Conservation (phyloP, 768 basidiomycete genomes). For the Tulasnella sp. region DNA sequence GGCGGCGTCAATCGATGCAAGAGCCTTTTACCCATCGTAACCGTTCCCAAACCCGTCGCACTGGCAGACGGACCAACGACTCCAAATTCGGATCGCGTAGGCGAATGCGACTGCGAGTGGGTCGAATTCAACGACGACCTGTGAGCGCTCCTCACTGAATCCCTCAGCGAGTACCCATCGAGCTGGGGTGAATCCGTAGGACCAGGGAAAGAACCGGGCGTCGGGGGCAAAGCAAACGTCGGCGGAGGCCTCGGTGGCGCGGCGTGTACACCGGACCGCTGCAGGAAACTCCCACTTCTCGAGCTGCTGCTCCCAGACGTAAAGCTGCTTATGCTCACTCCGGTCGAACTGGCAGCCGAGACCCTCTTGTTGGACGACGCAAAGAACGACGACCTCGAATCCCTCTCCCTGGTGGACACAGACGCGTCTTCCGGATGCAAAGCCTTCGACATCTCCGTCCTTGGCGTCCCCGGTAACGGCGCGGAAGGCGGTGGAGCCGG, state of each 20-base stretch:
- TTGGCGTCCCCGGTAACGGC: not conserved
- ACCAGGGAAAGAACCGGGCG: not conserved
- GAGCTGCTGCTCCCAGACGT: constrained; percentile 6
- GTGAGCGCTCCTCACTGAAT: not conserved
- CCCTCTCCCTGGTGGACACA: not conserved
- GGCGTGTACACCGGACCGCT: not conserved
- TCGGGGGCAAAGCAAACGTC: constrained; percentile 7
- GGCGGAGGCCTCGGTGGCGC: constrained; percentile 8
- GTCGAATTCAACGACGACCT: constrained; percentile 1
- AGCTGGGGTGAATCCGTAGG: not conserved
- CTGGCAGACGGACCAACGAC: not conserved
- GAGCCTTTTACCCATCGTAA: not conserved
- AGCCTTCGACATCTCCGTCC: not conserved
- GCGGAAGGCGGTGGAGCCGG: not conserved
- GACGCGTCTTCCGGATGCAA: not conserved
- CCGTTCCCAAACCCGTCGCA: not conserved
- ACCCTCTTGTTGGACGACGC: constrained; percentile 3
- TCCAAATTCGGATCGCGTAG: constrained; percentile 2
- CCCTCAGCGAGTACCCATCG: not conserved
- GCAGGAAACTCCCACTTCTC: not conserved
- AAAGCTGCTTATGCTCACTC: constrained; percentile 18
- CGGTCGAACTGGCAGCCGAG: not conserved
- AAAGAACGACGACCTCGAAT: constrained; percentile 10
- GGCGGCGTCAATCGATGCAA: constrained; percentile 8
- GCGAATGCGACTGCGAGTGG: not conserved